Percentiles rank a stretch among this genome's conserved stretches.
Evolutionary conservation across 352 stramenopile genomes (phyloP).

Genomic region (Globisporangium solare): DNA sequence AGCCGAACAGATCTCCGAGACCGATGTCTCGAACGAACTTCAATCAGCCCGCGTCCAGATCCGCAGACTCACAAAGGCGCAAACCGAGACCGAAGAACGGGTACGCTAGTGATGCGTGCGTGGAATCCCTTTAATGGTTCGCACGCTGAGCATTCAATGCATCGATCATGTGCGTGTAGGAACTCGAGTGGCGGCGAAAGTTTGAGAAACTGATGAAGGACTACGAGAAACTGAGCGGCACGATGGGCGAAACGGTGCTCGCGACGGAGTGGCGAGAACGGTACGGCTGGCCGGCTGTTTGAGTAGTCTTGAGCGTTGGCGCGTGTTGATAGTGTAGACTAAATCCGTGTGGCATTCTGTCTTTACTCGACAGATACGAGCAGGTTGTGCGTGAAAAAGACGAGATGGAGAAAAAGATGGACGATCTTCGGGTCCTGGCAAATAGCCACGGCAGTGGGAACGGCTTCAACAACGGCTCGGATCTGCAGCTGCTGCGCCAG

Average conservation of each 20-base stretch:
- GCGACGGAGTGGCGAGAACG: slow-evolving; percentile 83
- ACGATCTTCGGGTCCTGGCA: slow-evolving; percentile 47
- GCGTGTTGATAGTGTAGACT: neutral
- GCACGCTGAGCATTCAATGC: no score
- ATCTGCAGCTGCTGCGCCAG: slow-evolving; percentile 62
- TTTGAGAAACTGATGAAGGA: slow-evolving; percentile 84
- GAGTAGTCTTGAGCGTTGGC: neutral
- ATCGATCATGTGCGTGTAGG: slow-evolving; percentile 22
- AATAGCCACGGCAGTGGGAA: slow-evolving; percentile 24
- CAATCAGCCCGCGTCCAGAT: slow-evolving; percentile 71
- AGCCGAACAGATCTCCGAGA: slow-evolving; percentile 75
- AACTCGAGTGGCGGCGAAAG: slow-evolving; percentile 77
- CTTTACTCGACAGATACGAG: slow-evolving; percentile 45
- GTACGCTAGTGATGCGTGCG: slow-evolving; percentile 19
- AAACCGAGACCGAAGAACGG: slow-evolving; percentile 12
- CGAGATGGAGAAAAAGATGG: slow-evolving; percentile 69
- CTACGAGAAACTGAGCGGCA: slow-evolving; percentile 81
- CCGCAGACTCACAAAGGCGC: slow-evolving; percentile 24
- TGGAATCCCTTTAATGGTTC: neutral
- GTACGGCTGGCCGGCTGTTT: slow-evolving; percentile 15
- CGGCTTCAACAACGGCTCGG: slow-evolving; percentile 27
- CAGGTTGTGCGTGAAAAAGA: slow-evolving; percentile 71
- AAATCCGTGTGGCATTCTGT: neutral
- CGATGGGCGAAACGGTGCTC: slow-evolving; percentile 80
- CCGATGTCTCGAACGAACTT: slow-evolving; percentile 62